These are phyloP conservation scores for Zanthoxylum bungeanum DNA, from an alignment of 345 rosid species.

Conservation along the genomic window DNA sequence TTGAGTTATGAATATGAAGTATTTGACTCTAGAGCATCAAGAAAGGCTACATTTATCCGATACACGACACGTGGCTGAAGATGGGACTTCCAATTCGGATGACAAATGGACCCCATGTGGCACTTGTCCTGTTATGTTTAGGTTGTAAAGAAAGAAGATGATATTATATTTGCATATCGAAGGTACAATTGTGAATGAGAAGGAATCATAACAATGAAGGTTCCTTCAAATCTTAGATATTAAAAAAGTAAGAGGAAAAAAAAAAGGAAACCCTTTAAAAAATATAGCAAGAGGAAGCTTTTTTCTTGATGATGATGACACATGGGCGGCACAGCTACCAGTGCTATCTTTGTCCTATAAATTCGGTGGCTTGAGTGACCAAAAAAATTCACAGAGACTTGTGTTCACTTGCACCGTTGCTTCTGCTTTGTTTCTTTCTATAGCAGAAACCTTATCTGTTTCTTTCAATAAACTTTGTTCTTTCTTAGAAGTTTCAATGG, in stretches of 20 bases:
- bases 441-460: background rate
- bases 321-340: constrained; percentile 32
- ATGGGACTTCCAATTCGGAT: constrained; percentile 29
- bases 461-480: background rate
- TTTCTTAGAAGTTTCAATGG: constrained; percentile 34
- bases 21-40: constrained; percentile 18
- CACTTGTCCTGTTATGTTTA: constrained; percentile 44
- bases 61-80: constrained; percentile 7
- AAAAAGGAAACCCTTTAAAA: background rate
- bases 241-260: background rate
- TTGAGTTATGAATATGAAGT: background rate
- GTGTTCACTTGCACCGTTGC: background rate
- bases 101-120: constrained; percentile 41
- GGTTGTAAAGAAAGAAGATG: constrained; percentile 11
- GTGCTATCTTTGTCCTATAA: constrained; percentile 29
- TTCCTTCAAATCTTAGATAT: constrained; percentile 7
- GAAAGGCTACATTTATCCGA: constrained; percentile 27
- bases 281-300: background rate
- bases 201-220: constrained; percentile 10
- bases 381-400: background rate
- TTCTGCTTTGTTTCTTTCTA: background rate
- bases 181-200: constrained; percentile 16
- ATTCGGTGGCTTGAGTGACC: background rate
- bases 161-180: background rate
- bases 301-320: constrained; percentile 21